Evolutionary conservation across 1,139 yeast species (phyloP), one percentile per base, ranked within the genome.

Genomic region (Yamadazyma songkhlaensis): DNA sequence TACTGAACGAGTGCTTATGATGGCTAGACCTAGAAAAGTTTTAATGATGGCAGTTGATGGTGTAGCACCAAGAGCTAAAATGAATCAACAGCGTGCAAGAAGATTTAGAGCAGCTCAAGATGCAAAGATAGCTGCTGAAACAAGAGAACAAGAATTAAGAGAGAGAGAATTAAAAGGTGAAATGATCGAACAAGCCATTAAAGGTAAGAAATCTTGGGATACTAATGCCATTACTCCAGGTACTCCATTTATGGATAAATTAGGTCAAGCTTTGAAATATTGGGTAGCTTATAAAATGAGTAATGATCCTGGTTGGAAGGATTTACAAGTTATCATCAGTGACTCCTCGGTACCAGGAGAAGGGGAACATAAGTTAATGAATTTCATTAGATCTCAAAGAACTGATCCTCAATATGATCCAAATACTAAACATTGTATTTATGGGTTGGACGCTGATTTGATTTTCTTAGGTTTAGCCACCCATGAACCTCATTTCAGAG

Each of bases 331-430:
- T 22, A 79, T 92, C 27, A 79, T 92, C 35, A 85, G 96, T 55
- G 99, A 95, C 50, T 96, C 95, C 35, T 92, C 95, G 24, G 97
- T 90, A 9, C 98, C 99, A 1, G 99, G 99, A 42, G 99, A 92
- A 69, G 99, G 99, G 55, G 99, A 92, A 63, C 99, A 92, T 68
- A 92, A 92, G 59, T 84, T 92, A 51, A 94, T 92, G 98, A 86
- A 85, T 49, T 89, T 84, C 55, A 86, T 94, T 49, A 79, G 98
- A 51, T 74, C 83, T 36, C 88, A 86, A 62, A 77, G 96, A 57
- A 80, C 89, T 34, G 90, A 86, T 52, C 84, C 92, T 0, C 86
- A 78, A 55, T 89, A 90, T 60, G 76, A 86, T 52, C 92, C 96
- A 27, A 92, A 94, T 60, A 84, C 90, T 2, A 79, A 86, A 31